phyloP scores from a whole-genome alignment of 78 protist genomes.

The Dictyostelium firmibasis region DNA sequence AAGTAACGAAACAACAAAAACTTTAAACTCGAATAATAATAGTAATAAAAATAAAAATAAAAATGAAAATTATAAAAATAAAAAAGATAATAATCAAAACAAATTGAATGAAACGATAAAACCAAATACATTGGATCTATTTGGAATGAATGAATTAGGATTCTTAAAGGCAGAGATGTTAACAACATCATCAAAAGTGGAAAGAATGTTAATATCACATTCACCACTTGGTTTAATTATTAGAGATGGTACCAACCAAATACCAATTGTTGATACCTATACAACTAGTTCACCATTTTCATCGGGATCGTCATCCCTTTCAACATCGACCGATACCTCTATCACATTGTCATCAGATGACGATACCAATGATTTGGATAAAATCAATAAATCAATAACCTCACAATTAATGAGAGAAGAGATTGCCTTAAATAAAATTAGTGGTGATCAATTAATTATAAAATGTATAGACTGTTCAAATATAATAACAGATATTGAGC shows the following conservation, averaged over 20 bases:
- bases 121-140: background rate
- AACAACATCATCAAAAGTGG: background rate
- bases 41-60: background rate
- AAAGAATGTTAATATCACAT: background rate
- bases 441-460: background rate
- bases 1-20: background rate
- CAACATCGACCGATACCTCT: background rate
- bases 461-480: constrained; percentile 47
- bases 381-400: background rate
- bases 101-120: background rate
- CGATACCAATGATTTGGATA: background rate
- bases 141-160: background rate
- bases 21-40: background rate
- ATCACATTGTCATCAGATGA: background rate
- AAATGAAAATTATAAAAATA: background rate
- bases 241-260: background rate
- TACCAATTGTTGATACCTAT: background rate
- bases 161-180: background rate
- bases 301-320: background rate
- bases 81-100: background rate
- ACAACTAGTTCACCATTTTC: background rate
- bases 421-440: background rate
- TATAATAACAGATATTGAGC: background rate
- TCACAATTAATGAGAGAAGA: background rate
- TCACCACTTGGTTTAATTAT: background rate